These are phyloP conservation scores for Suhomyces vadensis DNA, from an alignment of 805 yeast species.

Conservation along the genomic window DNA sequence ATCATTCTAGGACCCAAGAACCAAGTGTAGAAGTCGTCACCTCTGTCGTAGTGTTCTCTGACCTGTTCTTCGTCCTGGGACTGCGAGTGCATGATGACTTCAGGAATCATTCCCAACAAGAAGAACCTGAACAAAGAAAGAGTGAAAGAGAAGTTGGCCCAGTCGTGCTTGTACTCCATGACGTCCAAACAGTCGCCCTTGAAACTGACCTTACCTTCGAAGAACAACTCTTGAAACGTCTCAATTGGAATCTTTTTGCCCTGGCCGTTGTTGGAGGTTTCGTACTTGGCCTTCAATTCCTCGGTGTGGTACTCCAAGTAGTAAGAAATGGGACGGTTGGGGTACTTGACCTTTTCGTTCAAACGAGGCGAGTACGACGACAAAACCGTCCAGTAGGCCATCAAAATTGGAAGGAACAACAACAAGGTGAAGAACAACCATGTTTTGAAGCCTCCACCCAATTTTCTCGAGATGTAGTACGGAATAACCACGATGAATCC, in stretches of 20 bases:
- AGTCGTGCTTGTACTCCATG: slow-evolving; percentile 86
- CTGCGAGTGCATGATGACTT: slow-evolving; percentile 86
- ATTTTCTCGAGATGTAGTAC: slow-evolving; percentile 56
- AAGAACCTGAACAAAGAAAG: slow-evolving; percentile 74
- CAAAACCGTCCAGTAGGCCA: slow-evolving; percentile 79
- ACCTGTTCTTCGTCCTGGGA: slow-evolving; percentile 97
- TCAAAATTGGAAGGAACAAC: slow-evolving; percentile 65
- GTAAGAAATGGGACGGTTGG: slow-evolving; percentile 74
- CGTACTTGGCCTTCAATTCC: slow-evolving; percentile 37
- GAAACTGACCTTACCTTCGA: slow-evolving; percentile 79
- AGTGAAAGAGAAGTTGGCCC: slow-evolving; percentile 84
- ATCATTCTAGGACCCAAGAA: slow-evolving; percentile 93
- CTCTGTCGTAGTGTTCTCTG: slow-evolving; percentile 93
- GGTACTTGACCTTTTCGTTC: slow-evolving; percentile 73
- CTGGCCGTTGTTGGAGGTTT: slow-evolving; percentile 51
- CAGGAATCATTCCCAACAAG: slow-evolving; percentile 87
- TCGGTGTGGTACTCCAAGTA: slow-evolving; percentile 82
- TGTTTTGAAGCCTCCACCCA: slow-evolving; percentile 70
- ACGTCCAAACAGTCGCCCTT: slow-evolving; percentile 86
- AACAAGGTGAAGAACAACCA: slow-evolving; percentile 61
- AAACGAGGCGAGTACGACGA: slow-evolving; percentile 80
- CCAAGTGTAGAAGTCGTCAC: slow-evolving; percentile 94
- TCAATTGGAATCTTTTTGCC: slow-evolving; percentile 84
- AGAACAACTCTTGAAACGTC: slow-evolving; percentile 86
- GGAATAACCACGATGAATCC: slow-evolving; percentile 60